Percentiles rank a stretch among this genome's conserved stretches.
phyloP scores from a whole-genome alignment of 768 basidiomycete genomes.

The Leucocoprinus leucothites region DNA sequence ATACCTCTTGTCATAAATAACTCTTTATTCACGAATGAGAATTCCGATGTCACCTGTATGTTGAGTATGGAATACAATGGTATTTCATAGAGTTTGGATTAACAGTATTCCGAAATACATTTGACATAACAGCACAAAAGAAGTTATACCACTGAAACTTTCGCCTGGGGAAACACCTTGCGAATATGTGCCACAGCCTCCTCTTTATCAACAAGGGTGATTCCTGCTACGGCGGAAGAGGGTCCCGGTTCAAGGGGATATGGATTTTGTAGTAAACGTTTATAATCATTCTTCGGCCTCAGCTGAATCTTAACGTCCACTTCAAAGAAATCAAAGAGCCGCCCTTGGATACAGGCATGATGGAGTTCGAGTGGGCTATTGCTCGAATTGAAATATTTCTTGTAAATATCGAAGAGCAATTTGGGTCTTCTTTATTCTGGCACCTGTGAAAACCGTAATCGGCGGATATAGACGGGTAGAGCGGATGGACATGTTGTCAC shows the following conservation, averaged over 20 bases:
- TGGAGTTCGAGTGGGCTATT: constrained; percentile 30
- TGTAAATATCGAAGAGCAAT: constrained; percentile 30
- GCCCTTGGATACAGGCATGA: constrained; percentile 29
- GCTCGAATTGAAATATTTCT: constrained; percentile 21
- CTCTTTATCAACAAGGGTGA: not conserved
- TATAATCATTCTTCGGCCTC: constrained; percentile 23
- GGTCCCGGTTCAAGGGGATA: constrained; percentile 19
- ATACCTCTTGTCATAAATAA: too few relatives aligned
- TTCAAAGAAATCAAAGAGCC: constrained; percentile 24
- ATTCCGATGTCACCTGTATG: too few relatives aligned
- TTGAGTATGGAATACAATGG: too few relatives aligned
- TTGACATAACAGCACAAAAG: too few relatives aligned
- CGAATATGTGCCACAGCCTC: too few relatives aligned
- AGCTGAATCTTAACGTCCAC: constrained; percentile 15
- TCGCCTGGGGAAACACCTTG: too few relatives aligned
- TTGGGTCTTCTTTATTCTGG: constrained; percentile 20
- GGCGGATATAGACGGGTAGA: constrained; percentile 12
- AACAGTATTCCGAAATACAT: too few relatives aligned
- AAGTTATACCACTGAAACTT: too few relatives aligned
- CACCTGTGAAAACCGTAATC: constrained; percentile 39
- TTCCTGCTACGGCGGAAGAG: not conserved
- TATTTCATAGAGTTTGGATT: too few relatives aligned
- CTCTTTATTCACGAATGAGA: too few relatives aligned
- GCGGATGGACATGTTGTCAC: not conserved
- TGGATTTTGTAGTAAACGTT: constrained; percentile 27